A percentile compares a stretch with the other conserved stretches of the same genome.
These are phyloP conservation scores for Puccinia horiana DNA, from an alignment of 1,284 basidiomycete species.

Conservation along the genomic window DNA sequence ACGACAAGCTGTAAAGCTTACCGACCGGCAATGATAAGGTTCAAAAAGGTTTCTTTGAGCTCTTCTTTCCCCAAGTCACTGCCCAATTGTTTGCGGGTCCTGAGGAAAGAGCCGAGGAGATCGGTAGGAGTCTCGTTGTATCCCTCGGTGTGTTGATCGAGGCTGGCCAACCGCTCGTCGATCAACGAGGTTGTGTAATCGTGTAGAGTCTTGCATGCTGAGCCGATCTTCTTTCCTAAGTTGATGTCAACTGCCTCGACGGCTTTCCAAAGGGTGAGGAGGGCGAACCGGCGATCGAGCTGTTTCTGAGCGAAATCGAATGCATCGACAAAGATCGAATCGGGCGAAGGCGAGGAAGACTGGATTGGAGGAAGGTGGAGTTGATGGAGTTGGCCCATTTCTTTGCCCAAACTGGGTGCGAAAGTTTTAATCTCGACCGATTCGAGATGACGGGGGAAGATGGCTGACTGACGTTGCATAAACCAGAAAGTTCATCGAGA, in stretches of 20 bases:
- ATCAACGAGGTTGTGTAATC: conserved; percentile 10
- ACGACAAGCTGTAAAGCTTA: conserved; percentile 15
- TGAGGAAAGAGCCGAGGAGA: conserved; percentile 27
- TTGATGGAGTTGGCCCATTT: conserved; percentile 20
- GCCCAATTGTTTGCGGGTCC: background rate
- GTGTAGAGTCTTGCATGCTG: background rate
- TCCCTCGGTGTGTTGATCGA: background rate
- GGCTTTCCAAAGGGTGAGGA: background rate
- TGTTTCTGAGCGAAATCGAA: conserved; percentile 41
- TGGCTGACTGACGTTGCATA: conserved; percentile 14
- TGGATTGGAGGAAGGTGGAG: background rate
- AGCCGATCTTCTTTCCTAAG: background rate
- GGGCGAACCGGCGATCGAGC: conserved; percentile 5
- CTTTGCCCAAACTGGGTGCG: conserved; percentile 17
- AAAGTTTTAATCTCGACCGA: background rate
- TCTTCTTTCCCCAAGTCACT: conserved; percentile 8
- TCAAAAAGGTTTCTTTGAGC: conserved; percentile 27
- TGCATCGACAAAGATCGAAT: conserved; percentile 20
- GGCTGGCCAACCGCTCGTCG: conserved; percentile 22
- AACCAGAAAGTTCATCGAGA: conserved; percentile 22
- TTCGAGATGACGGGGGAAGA: background rate
- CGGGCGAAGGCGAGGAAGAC: background rate
- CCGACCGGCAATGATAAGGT: conserved; percentile 46
- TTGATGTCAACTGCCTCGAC: background rate
- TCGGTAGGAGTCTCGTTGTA: background rate